Base-by-base conservation (phyloP, 352 stramenopile species). In the Paralagenidium karlingii region DNA sequence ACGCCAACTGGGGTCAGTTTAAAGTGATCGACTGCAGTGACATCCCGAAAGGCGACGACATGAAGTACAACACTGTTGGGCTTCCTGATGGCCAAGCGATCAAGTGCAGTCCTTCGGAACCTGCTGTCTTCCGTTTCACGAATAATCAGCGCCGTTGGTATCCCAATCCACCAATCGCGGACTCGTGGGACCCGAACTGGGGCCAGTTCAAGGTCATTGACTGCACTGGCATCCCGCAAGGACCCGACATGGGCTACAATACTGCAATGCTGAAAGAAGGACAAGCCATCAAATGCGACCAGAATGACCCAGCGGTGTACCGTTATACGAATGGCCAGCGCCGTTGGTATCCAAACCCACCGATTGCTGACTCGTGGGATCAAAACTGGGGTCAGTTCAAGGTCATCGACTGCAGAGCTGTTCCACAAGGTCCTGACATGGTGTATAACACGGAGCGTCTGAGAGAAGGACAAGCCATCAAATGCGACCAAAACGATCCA, bases 21-120 rank as follows among this genome's bases (percentile, higher is more conserved):
- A 8, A 34, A 6, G 7, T 63, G 22, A 21, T 59, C 8, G 49
- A 63, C 42, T 63, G 53, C 25, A 40, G 18, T 2, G 15, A 24
- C 5, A 37, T 55, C 18, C 25, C 45, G 6, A 38, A 33, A 24
- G 49, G 49, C 10, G 21, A 42, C 2, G 42, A 55, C 24, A 55
- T 63, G 49, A 8, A 8, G n/a, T 40, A 27, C 34, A 45, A 45
- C n/a, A 9, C 31, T 9, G 31, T 16, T 6, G 19, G 16, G 10
- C n/a, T 40, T 22, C 34, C 34, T 11, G 34, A 40, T 4, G 36
- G 36, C 18, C 20, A 29, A n/a, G 36, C 36, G 13, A 30, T 42
- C 36, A 42, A 42, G 36, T 42, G 36, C 22, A 30, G 22, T 16
- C n/a, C n/a, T n/a, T n/a, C n/a, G n/a, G n/a, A n/a, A n/a, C n/a